phyloP scores from a whole-genome alignment of 2,329 filamentous ascomycete genomes.

The Penicillium sp. region DNA sequence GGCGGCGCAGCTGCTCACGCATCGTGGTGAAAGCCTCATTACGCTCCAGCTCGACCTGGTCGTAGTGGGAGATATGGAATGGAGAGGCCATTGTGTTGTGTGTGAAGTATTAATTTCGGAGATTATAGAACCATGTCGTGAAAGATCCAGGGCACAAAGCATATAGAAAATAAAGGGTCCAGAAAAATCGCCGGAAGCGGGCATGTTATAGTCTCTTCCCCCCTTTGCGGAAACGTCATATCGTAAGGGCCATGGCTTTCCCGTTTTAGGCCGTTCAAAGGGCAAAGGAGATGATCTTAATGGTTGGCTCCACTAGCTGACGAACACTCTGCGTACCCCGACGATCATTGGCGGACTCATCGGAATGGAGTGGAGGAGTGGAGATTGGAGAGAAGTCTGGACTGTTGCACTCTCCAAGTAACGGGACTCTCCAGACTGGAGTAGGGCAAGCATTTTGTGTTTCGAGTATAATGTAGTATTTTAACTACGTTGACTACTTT shows the following conservation, averaged over 20 bases:
- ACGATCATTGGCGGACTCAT: constrained; percentile 12
- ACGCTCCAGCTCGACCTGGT: constrained; percentile 33
- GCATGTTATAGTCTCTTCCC: constrained; percentile 19
- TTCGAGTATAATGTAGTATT: not conserved
- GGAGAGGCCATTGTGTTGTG: constrained; percentile 25
- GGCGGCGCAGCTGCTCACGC: constrained; percentile 37
- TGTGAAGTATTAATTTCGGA: not conserved
- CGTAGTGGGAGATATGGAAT: constrained; percentile 37
- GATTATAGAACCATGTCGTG: constrained; percentile 19
- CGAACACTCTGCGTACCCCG: constrained; percentile 14
- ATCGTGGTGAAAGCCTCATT: constrained; percentile 39
- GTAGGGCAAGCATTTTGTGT: not conserved
- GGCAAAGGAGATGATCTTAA: constrained; percentile 22
- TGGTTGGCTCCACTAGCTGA: constrained; percentile 27
- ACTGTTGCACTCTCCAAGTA: constrained; percentile 1
- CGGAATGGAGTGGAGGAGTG: constrained; percentile 7
- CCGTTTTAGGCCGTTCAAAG: constrained; percentile 17
- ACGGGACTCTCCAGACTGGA: not conserved
- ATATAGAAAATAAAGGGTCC: constrained; percentile 11
- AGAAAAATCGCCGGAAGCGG: constrained; percentile 20
- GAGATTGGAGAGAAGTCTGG: constrained; percentile 13
- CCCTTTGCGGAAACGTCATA: constrained; percentile 30
- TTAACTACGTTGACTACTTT: not conserved
- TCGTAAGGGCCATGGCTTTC: constrained; percentile 4
- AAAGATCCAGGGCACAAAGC: not conserved